Percentiles rank a stretch among this genome's conserved stretches.
Evolutionary conservation across 805 yeast species (phyloP).

Genomic region (Ogataea degrootiae): DNA sequence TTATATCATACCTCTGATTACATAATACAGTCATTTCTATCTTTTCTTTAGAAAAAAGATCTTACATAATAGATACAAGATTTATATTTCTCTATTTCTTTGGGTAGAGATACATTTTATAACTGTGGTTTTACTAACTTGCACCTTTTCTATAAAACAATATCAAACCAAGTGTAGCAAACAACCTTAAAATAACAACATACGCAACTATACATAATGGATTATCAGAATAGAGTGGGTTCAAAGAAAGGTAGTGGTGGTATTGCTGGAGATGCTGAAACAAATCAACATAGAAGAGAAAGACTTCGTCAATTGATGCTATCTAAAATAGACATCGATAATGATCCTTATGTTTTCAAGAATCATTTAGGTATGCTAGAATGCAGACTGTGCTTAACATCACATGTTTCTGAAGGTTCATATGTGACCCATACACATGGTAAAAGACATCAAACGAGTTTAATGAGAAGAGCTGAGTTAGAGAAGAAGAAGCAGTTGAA

Average conservation of each 20-base stretch:
- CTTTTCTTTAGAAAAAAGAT: no score
- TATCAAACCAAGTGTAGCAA: no score
- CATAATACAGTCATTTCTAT: no score
- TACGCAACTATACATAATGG: constrained; percentile 46
- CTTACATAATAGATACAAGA: no score
- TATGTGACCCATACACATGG: constrained; percentile 85
- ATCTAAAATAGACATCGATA: constrained; percentile 45
- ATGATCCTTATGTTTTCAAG: constrained; percentile 79
- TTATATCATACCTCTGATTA: no score
- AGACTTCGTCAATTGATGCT: constrained; percentile 61
- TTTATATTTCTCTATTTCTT: no score
- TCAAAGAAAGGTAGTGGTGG: constrained; percentile 92
- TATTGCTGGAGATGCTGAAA: constrained; percentile 67
- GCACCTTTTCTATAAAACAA: no score
- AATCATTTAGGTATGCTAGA: constrained; percentile 83
- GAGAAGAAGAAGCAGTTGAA: constrained; percentile 23
- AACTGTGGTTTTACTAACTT: no score
- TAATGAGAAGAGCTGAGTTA: constrained; percentile 54
- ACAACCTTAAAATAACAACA: background rate
- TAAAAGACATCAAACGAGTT: constrained; percentile 69
- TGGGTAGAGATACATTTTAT: no score
- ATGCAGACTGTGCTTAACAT: constrained; percentile 78
- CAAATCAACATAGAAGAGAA: constrained; percentile 62
- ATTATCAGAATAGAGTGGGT: constrained; percentile 84
- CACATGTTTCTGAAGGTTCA: constrained; percentile 75